These are phyloP conservation scores for Podila clonocystis DNA, from an alignment of 192 early-diverging fungal species.

Conservation along the genomic window DNA sequence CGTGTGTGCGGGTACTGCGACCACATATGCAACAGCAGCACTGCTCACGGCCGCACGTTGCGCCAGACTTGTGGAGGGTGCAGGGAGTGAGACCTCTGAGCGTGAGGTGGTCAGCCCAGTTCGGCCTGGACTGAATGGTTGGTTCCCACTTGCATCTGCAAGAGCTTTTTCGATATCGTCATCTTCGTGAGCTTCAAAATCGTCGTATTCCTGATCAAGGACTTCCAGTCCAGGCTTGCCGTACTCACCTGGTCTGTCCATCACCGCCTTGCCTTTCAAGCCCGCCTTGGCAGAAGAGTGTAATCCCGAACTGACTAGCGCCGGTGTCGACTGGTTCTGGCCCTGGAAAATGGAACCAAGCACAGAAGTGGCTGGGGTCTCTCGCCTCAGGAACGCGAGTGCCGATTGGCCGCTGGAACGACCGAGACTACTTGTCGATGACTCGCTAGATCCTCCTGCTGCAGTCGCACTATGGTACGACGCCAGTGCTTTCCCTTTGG, in stretches of 20 bases:
- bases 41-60: constrained; percentile 25
- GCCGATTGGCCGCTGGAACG: constrained; percentile 29
- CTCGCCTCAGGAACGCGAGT: constrained; percentile 30
- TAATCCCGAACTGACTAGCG: no score
- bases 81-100: not conserved
- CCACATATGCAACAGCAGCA: constrained; percentile 38
- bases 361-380: constrained; percentile 18
- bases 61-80: constrained; percentile 16
- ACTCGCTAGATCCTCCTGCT: constrained; percentile 5
- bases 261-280: not conserved
- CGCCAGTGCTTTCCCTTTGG: constrained; percentile 4
- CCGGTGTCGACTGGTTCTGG: not conserved
- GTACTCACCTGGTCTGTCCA: not conserved
- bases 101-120: not conserved
- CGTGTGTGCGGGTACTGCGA: constrained; percentile 19
- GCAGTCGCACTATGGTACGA: constrained; percentile 20
- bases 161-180: not conserved
- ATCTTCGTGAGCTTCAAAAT: not conserved
- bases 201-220: not conserved
- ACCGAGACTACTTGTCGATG: constrained; percentile 25
- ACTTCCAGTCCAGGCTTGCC: not conserved
- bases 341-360: constrained; percentile 29
- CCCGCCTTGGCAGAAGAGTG: not conserved
- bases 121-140: not conserved
- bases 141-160: not conserved